Conservation (phyloP, 352 stramenopile genomes). For the Phytophthora megakarya region DNA sequence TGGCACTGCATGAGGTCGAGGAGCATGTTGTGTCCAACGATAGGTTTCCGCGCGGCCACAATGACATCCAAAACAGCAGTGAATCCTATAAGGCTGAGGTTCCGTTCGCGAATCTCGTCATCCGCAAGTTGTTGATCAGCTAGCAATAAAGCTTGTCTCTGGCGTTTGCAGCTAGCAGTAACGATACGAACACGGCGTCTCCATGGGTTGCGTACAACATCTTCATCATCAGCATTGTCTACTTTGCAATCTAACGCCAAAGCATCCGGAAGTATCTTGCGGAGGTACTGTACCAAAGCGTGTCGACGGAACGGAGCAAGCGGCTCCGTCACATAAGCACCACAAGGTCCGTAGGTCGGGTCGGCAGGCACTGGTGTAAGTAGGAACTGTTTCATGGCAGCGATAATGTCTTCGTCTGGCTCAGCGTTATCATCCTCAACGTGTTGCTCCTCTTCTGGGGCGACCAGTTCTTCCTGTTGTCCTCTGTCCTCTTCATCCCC, state of each 20-base stretch:
- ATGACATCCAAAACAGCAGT: constrained; percentile 67
- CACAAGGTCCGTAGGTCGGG: constrained; percentile 25
- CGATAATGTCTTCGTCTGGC: constrained; percentile 28
- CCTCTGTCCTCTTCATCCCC: constrained; percentile 25
- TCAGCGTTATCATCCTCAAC: constrained; percentile 20
- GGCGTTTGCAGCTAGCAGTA: constrained; percentile 20
- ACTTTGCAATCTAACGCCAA: constrained; percentile 65
- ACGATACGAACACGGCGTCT: constrained; percentile 67
- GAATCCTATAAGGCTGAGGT: constrained; percentile 67
- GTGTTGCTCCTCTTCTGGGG: constrained; percentile 17
- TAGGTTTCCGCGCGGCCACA: constrained; percentile 45
- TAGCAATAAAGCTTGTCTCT: constrained; percentile 39
- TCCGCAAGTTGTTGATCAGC: constrained; percentile 38
- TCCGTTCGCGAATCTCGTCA: constrained; percentile 46
- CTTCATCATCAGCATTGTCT: constrained; percentile 58
- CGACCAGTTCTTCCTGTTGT: constrained; percentile 12
- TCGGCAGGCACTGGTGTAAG: constrained; percentile 34
- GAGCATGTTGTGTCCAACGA: constrained; percentile 82
- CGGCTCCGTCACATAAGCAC: constrained; percentile 60
- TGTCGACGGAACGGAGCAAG: constrained; percentile 68
- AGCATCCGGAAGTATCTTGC: constrained; percentile 46
- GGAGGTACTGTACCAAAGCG: constrained; percentile 56
- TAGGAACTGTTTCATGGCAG: constrained; percentile 48
- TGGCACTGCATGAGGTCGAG: constrained; percentile 85
- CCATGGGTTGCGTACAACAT: constrained; percentile 55